Evolutionary conservation across 495 filamentous ascomycete species (phyloP).

Genomic region (Neurospora discreta): DNA sequence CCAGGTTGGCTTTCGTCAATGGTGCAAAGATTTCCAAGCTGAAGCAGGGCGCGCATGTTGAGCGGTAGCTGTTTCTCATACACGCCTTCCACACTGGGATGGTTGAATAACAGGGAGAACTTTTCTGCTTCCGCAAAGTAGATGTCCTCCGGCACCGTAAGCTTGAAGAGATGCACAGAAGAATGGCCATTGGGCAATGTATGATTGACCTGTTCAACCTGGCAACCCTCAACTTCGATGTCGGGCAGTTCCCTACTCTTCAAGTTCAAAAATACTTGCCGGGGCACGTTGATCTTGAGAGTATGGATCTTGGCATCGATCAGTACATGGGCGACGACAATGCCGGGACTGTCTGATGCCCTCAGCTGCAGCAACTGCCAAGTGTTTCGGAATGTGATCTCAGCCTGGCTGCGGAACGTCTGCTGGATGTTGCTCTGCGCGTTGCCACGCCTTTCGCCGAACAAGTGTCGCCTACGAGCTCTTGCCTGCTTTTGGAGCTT

Average conservation of each 20-base stretch:
- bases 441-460: slow-evolving; percentile 67
- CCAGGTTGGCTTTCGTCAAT: slow-evolving; percentile 86
- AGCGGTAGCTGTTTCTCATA: slow-evolving; percentile 90
- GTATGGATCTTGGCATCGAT: slow-evolving; percentile 85
- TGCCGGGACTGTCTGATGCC: slow-evolving; percentile 67
- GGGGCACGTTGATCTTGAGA: slow-evolving; percentile 79
- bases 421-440: slow-evolving; percentile 67
- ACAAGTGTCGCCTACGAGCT: slow-evolving; percentile 77
- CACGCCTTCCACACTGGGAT: slow-evolving; percentile 89
- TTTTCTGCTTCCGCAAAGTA: slow-evolving; percentile 77
- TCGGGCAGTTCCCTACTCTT: slow-evolving; percentile 79
- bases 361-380: slow-evolving; percentile 91
- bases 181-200: slow-evolving; percentile 92
- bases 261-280: slow-evolving; percentile 84
- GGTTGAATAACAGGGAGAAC: slow-evolving; percentile 71
- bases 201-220: slow-evolving; percentile 82
- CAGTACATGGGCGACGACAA: slow-evolving; percentile 79
- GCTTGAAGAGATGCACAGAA: slow-evolving; percentile 86
- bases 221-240: slow-evolving; percentile 76
- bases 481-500: slow-evolving; percentile 93
- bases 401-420: slow-evolving; percentile 84
- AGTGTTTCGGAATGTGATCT: slow-evolving; percentile 75
- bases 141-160: slow-evolving; percentile 77
- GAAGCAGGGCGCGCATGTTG: slow-evolving; percentile 70
- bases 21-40: slow-evolving; percentile 86